Evolutionary conservation across 1,139 yeast species (phyloP).

Genomic region (Kluyveromyces sp.): DNA sequence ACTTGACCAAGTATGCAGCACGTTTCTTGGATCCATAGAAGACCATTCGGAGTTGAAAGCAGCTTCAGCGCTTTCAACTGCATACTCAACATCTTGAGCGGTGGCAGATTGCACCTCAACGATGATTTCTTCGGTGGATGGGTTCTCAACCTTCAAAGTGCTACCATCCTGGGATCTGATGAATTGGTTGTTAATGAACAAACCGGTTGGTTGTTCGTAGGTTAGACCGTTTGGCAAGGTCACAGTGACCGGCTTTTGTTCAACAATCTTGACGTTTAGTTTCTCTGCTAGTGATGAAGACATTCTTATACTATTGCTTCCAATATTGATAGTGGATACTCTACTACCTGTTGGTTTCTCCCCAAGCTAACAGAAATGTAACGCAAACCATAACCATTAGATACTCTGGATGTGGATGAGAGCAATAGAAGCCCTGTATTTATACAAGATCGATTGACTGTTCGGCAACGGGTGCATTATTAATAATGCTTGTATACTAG

Average conservation of each 20-base stretch:
- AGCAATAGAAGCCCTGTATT: not conserved
- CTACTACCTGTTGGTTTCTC: not conserved
- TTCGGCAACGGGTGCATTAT: not conserved
- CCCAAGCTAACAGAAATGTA: not conserved
- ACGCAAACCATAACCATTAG: not conserved
- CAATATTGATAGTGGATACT: not conserved
- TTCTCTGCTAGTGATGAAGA: slow-evolving; percentile 4
- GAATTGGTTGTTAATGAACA: slow-evolving; percentile 77
- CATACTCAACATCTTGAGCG: slow-evolving; percentile 55
- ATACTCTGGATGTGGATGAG: not conserved
- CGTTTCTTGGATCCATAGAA: slow-evolving; percentile 37
- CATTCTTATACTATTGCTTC: not conserved
- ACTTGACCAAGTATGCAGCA: slow-evolving; percentile 38
- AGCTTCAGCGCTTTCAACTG: slow-evolving; percentile 51
- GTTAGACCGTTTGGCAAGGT: slow-evolving; percentile 50
- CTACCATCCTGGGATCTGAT: slow-evolving; percentile 55
- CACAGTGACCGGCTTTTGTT: slow-evolving; percentile 31
- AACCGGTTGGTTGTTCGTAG: slow-evolving; percentile 65
- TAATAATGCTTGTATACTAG: too few species aligned
- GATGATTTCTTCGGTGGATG: slow-evolving; percentile 54
- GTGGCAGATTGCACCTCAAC: slow-evolving; percentile 54
- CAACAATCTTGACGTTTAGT: slow-evolving; percentile 4
- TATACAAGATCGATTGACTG: not conserved
- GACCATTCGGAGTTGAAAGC: slow-evolving; percentile 46
- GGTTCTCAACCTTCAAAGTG: slow-evolving; percentile 54